Evolutionary conservation across 768 basidiomycete genomes (phyloP), one percentile per base, ranked within the genome.

Genomic region (Amanita pallidorosea): DNA sequence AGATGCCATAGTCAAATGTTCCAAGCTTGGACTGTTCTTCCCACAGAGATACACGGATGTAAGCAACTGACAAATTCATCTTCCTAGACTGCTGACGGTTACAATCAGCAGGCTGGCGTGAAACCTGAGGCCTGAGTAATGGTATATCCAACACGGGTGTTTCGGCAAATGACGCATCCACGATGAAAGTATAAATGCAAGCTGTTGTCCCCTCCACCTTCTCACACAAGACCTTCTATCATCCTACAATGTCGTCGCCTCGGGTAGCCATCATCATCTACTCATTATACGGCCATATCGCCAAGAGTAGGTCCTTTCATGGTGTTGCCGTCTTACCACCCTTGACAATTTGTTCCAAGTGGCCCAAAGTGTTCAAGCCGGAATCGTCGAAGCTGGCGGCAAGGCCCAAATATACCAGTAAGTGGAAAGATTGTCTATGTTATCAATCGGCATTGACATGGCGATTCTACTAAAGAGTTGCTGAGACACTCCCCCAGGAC

Each of bases 401-500:
- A 59, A 64, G 0, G 75, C 70, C 17, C 63, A 61, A 41, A 78
- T 83, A 54, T 76, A 67, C 58, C 80, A 81, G 81, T 80, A 61
- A 50, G 75, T 68, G 17, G 46, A 1, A 50, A 23, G 2, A 35
- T 27, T 27, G 23, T 3, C 12, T 23, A 33, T 29, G 11, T 3
- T 18, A 29, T 37, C 8, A 15, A 41, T 40, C 41, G 20, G 23
- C 13, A 23, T 55, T 6, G 48, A 36, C 29, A 27, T 31, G 17
- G n/a, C 1, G 1, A 27, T 8, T 43, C 8, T 53, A n/a, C n/a
- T n/a, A n/a, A n/a, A 88, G 86, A 65, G 76, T 94, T 54, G 59
- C 80, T 45, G 91, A 94, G 70, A 94, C 89, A 0, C 82, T 94
- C 43, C 58, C 83, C 2, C 61, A 72, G 7, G 85, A 88, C 5